Conservation (phyloP, 2,329 filamentous ascomycete species). For the Lecanicillium sp. region DNA sequence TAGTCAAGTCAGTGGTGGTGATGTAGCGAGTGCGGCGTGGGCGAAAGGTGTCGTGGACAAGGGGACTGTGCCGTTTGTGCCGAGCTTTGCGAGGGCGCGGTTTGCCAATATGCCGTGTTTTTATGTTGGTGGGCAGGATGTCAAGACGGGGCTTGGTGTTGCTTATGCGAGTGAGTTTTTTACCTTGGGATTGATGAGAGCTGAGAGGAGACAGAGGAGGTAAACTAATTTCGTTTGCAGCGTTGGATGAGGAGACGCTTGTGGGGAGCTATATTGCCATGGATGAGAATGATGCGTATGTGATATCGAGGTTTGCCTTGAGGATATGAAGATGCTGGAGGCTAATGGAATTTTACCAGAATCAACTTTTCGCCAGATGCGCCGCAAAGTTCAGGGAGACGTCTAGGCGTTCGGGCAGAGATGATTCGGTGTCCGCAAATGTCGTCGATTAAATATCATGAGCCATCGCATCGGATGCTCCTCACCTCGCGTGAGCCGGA, state of each 20-base stretch:
- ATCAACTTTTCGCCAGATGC: slow-evolving; percentile 11
- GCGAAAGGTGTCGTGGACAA: slow-evolving; percentile 28
- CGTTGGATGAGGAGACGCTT: slow-evolving; percentile 24
- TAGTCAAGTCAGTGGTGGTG: slow-evolving; percentile 9
- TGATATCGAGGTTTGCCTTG: background rate
- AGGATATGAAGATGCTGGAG: background rate
- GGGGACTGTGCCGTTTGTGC: slow-evolving; percentile 28
- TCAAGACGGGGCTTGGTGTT: slow-evolving; percentile 30
- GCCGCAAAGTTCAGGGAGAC: slow-evolving; percentile 11
- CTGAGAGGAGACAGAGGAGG: background rate
- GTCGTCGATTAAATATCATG: slow-evolving; percentile 40
- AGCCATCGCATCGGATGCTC: slow-evolving; percentile 31
- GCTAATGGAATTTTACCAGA: slow-evolving; percentile 3
- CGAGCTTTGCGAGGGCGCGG: slow-evolving; percentile 17
- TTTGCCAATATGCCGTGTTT: slow-evolving; percentile 30
- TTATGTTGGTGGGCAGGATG: slow-evolving; percentile 29
- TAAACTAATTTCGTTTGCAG: slow-evolving; percentile 16
- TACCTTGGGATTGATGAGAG: slow-evolving; percentile 5
- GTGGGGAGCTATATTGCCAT: slow-evolving; percentile 33
- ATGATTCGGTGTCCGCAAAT: slow-evolving; percentile 30
- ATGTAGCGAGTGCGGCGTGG: slow-evolving; percentile 27
- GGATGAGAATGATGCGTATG: slow-evolving; percentile 33
- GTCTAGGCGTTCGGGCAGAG: slow-evolving; percentile 20
- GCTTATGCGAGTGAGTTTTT: slow-evolving; percentile 34
- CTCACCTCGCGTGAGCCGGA: slow-evolving; percentile 30